Conservation (phyloP, 2,329 filamentous ascomycete genomes). For the Lecanicillium sp. region DNA sequence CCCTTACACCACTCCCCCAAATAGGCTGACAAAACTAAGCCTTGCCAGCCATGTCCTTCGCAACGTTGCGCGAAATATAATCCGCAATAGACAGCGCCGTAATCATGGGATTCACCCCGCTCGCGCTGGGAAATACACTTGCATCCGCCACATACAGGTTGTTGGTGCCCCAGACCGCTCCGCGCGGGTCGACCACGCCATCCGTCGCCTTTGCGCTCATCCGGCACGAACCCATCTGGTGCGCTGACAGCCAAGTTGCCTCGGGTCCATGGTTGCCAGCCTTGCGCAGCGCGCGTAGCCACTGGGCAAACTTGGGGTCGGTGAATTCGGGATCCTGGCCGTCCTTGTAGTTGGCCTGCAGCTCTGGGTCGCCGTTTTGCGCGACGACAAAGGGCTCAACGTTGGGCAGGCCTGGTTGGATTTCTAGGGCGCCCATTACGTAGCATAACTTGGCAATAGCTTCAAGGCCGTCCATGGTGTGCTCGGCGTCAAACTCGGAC, state of each 20-base stretch:
- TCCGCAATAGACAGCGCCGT: slow-evolving; percentile 65
- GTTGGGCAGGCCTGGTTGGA: slow-evolving; percentile 56
- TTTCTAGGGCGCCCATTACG: slow-evolving; percentile 71
- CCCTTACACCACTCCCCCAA: background rate
- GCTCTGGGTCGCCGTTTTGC: slow-evolving; percentile 12
- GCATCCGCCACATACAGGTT: slow-evolving; percentile 65
- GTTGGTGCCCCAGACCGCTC: slow-evolving; percentile 56
- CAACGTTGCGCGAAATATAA: slow-evolving; percentile 51
- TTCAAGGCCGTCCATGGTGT: slow-evolving; percentile 63
- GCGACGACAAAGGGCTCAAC: slow-evolving; percentile 51
- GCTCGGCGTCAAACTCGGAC: slow-evolving; percentile 62
- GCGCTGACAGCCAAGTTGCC: slow-evolving; percentile 56
- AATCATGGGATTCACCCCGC: slow-evolving; percentile 76
- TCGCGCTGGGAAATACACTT: slow-evolving; percentile 68
- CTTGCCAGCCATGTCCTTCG: slow-evolving; percentile 28
- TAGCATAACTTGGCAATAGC: slow-evolving; percentile 70
- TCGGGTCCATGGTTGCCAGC: slow-evolving; percentile 43
- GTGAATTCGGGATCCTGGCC: slow-evolving; percentile 37
- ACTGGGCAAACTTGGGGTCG: slow-evolving; percentile 51
- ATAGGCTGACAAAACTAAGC: background rate
- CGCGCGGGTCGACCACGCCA: slow-evolving; percentile 51
- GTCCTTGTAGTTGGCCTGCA: slow-evolving; percentile 10
- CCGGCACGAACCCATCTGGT: slow-evolving; percentile 72
- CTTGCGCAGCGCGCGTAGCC: slow-evolving; percentile 43
- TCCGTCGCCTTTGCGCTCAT: slow-evolving; percentile 50